phyloP scores from a whole-genome alignment of 2,329 filamentous ascomycete species.

The Botrytis sinoallii region DNA sequence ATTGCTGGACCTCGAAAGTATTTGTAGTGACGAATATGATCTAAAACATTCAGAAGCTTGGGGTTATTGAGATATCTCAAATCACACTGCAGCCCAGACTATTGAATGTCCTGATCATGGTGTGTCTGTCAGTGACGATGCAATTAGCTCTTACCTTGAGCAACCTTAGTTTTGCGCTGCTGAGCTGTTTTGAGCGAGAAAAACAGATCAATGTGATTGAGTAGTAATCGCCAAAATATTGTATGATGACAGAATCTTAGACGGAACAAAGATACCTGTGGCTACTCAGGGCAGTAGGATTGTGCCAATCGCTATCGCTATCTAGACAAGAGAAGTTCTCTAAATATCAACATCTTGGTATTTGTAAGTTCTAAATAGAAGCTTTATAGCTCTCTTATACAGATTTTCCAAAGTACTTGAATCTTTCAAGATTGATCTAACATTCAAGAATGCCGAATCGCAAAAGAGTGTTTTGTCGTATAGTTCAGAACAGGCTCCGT shows the following conservation, averaged over 20 bases:
- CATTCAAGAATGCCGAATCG: not conserved
- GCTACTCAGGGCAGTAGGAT: not conserved
- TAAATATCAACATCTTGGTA: no score
- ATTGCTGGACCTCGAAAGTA: not conserved
- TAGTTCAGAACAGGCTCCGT: not conserved
- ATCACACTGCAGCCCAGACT: not conserved
- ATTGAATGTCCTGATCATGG: not conserved
- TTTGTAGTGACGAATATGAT: not conserved
- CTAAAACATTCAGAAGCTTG: not conserved
- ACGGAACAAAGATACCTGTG: not conserved
- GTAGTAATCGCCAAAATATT: not conserved
- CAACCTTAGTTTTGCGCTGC: not conserved
- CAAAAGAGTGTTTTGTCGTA: not conserved
- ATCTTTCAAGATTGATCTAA: accelerated
- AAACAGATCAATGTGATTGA: not conserved
- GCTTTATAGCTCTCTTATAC: not conserved
- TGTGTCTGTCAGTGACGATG: no score
- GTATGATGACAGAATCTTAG: accelerated
- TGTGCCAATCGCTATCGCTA: not conserved
- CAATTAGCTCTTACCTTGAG: not conserved
- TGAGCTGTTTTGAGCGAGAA: not conserved
- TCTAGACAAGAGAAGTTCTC: no score
- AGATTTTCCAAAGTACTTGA: accelerated
- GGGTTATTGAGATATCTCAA: not conserved
- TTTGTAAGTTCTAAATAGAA: no score